phyloP scores from a whole-genome alignment of 768 basidiomycete species.

The Strobilomyces confusus region DNA sequence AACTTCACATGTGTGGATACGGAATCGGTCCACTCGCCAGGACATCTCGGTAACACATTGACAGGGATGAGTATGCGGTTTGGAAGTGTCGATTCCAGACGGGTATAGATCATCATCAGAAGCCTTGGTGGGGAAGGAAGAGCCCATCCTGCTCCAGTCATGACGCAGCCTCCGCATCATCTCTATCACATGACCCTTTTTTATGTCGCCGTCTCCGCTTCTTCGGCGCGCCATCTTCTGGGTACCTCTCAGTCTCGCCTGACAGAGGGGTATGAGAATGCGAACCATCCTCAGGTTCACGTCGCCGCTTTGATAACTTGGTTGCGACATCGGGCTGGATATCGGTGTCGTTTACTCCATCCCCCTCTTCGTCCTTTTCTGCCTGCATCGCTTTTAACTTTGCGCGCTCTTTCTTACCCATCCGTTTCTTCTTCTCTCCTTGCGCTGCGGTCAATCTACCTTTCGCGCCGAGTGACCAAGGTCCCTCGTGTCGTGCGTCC shows the following conservation, averaged over 20 bases:
- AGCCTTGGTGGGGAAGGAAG: too few relatives aligned
- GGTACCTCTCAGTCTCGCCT: slow-evolving; percentile 7
- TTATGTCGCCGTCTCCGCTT: slow-evolving; percentile 43
- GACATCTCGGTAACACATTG: too few relatives aligned
- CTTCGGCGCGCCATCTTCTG: slow-evolving; percentile 12
- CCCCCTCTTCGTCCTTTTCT: slow-evolving; percentile 7
- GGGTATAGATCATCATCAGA: too few relatives aligned
- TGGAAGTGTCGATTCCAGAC: too few relatives aligned
- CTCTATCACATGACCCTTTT: slow-evolving; percentile 22
- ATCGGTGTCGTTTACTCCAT: background rate
- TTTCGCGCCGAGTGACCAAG: slow-evolving; percentile 18
- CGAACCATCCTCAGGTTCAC: slow-evolving; percentile 7
- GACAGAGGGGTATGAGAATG: slow-evolving; percentile 9
- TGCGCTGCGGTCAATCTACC: slow-evolving; percentile 10
- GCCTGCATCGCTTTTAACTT: slow-evolving; percentile 39
- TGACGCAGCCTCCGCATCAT: background rate
- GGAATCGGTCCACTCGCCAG: too few relatives aligned
- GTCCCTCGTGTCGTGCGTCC: slow-evolving; percentile 14
- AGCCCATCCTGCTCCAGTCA: background rate
- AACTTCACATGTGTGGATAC: too few relatives aligned
- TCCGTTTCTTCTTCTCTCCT: slow-evolving; percentile 52
- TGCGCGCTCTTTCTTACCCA: slow-evolving; percentile 67
- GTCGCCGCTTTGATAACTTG: slow-evolving; percentile 16
- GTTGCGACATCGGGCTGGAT: background rate
- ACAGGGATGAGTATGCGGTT: too few relatives aligned